Conservation (phyloP, 345 rosid species). For the Citrus reticulata region DNA sequence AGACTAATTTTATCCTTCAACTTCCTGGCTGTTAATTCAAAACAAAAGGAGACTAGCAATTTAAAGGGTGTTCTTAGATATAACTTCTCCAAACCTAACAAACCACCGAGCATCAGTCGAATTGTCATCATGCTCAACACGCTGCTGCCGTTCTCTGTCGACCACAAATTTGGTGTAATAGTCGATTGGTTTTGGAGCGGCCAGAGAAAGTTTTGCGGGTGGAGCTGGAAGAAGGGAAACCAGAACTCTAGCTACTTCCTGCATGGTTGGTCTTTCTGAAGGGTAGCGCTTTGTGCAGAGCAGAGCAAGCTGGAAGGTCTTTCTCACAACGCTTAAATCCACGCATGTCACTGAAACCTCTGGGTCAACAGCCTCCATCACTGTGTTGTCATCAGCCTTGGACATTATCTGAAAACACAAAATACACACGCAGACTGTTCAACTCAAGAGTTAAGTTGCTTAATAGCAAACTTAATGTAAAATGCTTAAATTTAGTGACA, state of each 20-base stretch:
- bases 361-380: slow-evolving; percentile 90
- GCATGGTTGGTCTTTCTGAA: slow-evolving; percentile 86
- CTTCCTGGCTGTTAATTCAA: background rate
- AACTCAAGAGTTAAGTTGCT: background rate
- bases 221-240: slow-evolving; percentile 59
- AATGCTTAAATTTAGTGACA: background rate
- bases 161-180: slow-evolving; percentile 38
- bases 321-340: slow-evolving; percentile 54
- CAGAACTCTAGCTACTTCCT: slow-evolving; percentile 71
- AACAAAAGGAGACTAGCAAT: background rate
- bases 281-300: slow-evolving; percentile 73
- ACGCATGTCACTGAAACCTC: slow-evolving; percentile 84
- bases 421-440: background rate
- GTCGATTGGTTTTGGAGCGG: slow-evolving; percentile 36
- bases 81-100: slow-evolving; percentile 55
- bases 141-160: slow-evolving; percentile 33
- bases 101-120: slow-evolving; percentile 73
- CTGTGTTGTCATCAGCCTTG: slow-evolving; percentile 68
- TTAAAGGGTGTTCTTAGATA: slow-evolving; percentile 66
- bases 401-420: slow-evolving; percentile 52
- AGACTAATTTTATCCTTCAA: background rate
- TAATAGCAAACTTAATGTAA: no score
- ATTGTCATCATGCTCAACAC: slow-evolving; percentile 28
- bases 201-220: slow-evolving; percentile 30
- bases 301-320: slow-evolving; percentile 77